phyloP scores from a whole-genome alignment of 805 yeast genomes.

The Suhomyces xylopsoci region DNA sequence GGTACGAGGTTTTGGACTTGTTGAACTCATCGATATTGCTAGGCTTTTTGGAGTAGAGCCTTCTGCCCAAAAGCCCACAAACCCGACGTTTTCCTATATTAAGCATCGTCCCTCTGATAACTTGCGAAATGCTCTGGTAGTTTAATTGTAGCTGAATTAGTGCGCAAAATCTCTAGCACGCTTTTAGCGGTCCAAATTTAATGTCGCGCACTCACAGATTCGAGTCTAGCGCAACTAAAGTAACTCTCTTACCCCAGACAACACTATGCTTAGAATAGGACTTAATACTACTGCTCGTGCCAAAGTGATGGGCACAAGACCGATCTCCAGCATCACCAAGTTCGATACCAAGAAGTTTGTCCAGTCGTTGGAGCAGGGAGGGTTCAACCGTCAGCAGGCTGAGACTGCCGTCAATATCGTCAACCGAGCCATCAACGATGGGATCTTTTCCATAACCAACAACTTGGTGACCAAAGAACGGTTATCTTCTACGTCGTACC shows the following conservation, averaged over 20 bases:
- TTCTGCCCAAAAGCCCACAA: neutral
- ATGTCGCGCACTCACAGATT: neutral
- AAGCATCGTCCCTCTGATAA: neutral
- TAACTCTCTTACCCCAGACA: neutral
- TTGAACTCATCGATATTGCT: conserved; percentile 36
- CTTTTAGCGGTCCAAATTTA: neutral
- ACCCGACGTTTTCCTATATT: neutral
- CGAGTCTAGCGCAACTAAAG: neutral
- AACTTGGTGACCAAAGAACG: conserved; percentile 84
- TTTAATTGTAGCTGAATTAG: neutral
- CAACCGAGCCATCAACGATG: conserved; percentile 72
- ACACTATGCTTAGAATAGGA: neutral
- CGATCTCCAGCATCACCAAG: conserved; percentile 34
- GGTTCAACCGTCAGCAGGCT: conserved; percentile 70
- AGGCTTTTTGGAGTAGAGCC: conserved; percentile 3
- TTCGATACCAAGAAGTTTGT: conserved; percentile 79
- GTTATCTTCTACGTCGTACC: conserved; percentile 80
- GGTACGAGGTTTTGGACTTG: conserved; percentile 28
- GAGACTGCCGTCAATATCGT: conserved; percentile 75
- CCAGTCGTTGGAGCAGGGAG: conserved; percentile 65
- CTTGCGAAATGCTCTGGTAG: neutral
- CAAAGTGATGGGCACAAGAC: neutral
- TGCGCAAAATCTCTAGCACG: neutral
- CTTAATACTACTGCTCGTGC: neutral
- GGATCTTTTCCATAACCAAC: conserved; percentile 68